Percentiles rank a stretch among this genome's conserved stretches.
Conservation (phyloP, 2,329 filamentous ascomycete genomes). For the Tricladium varicosporioides region DNA sequence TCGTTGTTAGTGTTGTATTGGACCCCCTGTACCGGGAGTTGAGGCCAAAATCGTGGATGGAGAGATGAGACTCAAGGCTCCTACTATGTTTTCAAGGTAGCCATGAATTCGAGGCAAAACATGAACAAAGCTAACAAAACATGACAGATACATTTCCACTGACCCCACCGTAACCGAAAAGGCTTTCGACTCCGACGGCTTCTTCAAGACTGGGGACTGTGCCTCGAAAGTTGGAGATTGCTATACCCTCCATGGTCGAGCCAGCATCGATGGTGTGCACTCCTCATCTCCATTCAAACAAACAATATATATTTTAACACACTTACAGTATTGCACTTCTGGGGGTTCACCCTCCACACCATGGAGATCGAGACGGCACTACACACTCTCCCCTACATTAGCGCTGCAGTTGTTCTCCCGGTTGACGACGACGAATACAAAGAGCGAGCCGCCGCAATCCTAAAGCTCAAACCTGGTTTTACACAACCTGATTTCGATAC, state of each 20-base stretch:
- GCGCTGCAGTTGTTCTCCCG: conserved; percentile 15
- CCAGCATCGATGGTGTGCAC: conserved; percentile 21
- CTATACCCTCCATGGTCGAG: conserved; percentile 20
- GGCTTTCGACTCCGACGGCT: conserved; percentile 25
- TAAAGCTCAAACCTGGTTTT: conserved; percentile 14
- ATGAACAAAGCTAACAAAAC: conserved; percentile 5
- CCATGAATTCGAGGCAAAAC: neutral
- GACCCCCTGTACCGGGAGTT: conserved; percentile 19
- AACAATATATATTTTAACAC: conserved; percentile 8
- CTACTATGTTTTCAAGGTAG: conserved; percentile 25
- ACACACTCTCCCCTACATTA: conserved; percentile 17
- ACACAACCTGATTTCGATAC: conserved; percentile 9
- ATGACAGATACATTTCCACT: conserved; percentile 19
- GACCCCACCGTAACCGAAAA: conserved; percentile 19
- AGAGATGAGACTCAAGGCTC: conserved; percentile 22
- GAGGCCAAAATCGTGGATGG: conserved; percentile 23
- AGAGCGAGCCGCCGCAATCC: conserved; percentile 20
- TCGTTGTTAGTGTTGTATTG: conserved; percentile 19
- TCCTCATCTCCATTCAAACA: conserved; percentile 1
- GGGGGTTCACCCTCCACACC: conserved; percentile 24
- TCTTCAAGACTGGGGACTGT: conserved; percentile 26
- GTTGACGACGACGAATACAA: conserved; percentile 18
- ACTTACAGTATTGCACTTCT: conserved; percentile 21
- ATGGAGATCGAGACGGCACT: conserved; percentile 22
- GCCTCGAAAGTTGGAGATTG: conserved; percentile 19